Evolutionary conservation across 768 basidiomycete species (phyloP), one percentile per base, ranked within the genome.

Genomic region (Naganishia antarctica): DNA sequence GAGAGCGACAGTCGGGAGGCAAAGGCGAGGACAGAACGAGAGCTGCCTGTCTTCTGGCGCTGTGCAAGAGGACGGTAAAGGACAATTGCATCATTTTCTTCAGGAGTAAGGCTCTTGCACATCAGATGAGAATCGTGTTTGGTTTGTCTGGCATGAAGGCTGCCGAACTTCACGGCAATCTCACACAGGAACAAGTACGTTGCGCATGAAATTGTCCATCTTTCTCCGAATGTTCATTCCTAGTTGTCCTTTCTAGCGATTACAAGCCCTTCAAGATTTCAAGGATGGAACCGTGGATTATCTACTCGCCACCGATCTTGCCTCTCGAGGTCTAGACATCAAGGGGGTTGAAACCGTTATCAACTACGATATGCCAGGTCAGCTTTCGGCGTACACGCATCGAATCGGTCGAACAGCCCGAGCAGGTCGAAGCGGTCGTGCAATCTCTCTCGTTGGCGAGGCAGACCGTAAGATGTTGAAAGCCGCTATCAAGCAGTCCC

Each of bases 321-420:
- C 96, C 32, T 89, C 92, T 61, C 86, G 92, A 66, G 90, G 96
- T 78, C 82, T 99, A 29, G 94, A 98, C 79, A 96, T 99, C 81
- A 94, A 93, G 75, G 93, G 93, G 16, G 87, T 97, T 26, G 90
- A 98, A 74, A 92, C 91, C 2, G 91, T 99, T 67, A 92, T 99
- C 76, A 99, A 99, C 78, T 98, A 93, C 74, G 96, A 99, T 75
- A 96, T 98, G 94, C 96, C 96, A 11, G 83, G 84, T 21, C 89
- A 92, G 72, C 80, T 97, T 34, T 85, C 89, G 8, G 91, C 92
- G 71, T 99, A 99, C 78, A 83, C 97, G 32, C 96, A 99, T 76
- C 88, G 96, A 65, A 94, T 98, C 25, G 96, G 96, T 70, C 84
- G 96, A 74, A 99, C 96, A 51, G 96, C 96, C 29, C 87, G 96